Evolutionary conservation across 208 protist genomes (phyloP).

Genomic region (Trichomonas tenax): DNA sequence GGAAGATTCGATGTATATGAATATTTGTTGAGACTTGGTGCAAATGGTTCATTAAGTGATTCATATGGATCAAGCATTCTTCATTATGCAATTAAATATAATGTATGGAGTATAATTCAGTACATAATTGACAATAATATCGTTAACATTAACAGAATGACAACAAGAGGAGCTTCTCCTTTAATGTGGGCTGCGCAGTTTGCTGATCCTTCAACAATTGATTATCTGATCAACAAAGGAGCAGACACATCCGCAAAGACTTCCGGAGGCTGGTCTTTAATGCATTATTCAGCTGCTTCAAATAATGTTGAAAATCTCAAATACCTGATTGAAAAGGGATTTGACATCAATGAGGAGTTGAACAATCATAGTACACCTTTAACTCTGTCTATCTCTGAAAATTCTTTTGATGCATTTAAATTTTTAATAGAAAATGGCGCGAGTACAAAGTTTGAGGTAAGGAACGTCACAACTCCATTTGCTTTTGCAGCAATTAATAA

Average conservation of each 20-base stretch:
- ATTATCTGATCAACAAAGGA: not conserved
- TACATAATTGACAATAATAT: not conserved
- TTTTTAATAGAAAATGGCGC: not conserved
- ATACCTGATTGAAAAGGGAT: not conserved
- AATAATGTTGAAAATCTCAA: not conserved
- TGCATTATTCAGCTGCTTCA: not conserved
- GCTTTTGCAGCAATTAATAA: not conserved
- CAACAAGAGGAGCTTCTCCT: not conserved
- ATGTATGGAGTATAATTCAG: not conserved
- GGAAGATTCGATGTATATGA: not conserved
- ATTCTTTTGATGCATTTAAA: not conserved
- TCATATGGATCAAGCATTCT: not conserved
- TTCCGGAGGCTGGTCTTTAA: not conserved
- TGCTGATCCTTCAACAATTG: not conserved
- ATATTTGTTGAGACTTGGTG: not conserved
- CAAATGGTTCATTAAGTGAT: not conserved
- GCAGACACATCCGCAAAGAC: not conserved
- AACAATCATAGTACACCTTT: not conserved
- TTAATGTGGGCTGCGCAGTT: not conserved
- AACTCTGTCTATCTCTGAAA: not conserved
- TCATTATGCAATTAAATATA: not conserved
- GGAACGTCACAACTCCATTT: not conserved
- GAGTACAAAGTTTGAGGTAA: not conserved
- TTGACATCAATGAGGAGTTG: not conserved
- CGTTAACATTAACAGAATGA: not conserved